A percentile compares a stretch with the other conserved stretches of the same genome.
phyloP scores from a whole-genome alignment of 2,329 filamentous ascomycete genomes.

The Trichoderma hamatum region DNA sequence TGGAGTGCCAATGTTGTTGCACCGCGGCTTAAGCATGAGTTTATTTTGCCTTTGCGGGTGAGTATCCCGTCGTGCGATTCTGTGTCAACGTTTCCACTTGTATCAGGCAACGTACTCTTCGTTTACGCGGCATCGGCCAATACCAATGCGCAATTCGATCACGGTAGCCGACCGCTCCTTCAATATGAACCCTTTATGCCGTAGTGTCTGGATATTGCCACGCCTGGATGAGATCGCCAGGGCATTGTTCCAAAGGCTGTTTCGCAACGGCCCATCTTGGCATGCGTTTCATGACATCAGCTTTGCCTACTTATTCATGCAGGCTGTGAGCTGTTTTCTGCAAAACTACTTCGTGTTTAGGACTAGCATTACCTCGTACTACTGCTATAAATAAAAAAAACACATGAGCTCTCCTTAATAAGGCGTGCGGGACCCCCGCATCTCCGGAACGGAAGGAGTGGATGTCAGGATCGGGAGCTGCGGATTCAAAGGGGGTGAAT shows the following conservation, averaged over 20 bases:
- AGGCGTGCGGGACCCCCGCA: neutral
- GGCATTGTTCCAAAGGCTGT: conserved; percentile 10
- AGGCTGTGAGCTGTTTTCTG: neutral
- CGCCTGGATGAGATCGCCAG: neutral
- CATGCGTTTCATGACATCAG: conserved; percentile 13
- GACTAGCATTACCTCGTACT: neutral
- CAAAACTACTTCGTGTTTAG: neutral
- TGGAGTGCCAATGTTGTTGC: neutral
- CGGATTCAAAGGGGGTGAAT: neutral
- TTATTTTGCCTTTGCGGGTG: neutral
- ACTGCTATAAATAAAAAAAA: neutral
- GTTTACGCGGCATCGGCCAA: neutral
- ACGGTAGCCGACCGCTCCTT: neutral
- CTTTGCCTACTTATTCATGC: neutral
- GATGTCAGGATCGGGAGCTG: conserved; percentile 10
- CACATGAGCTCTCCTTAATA: neutral
- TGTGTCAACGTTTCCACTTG: conserved; percentile 21
- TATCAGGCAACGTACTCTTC: conserved; percentile 5
- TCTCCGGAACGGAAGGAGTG: conserved; percentile 16
- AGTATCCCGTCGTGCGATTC: conserved; percentile 8
- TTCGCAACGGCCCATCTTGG: too few relatives aligned
- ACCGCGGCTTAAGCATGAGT: neutral
- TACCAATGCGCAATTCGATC: neutral
- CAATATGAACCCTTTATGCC: neutral
- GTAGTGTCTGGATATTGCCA: neutral